A percentile compares a stretch with the other conserved stretches of the same genome.
These are phyloP conservation scores for Didymella lethalis DNA, from an alignment of 2,329 filamentous ascomycete genomes.

Conservation along the genomic window DNA sequence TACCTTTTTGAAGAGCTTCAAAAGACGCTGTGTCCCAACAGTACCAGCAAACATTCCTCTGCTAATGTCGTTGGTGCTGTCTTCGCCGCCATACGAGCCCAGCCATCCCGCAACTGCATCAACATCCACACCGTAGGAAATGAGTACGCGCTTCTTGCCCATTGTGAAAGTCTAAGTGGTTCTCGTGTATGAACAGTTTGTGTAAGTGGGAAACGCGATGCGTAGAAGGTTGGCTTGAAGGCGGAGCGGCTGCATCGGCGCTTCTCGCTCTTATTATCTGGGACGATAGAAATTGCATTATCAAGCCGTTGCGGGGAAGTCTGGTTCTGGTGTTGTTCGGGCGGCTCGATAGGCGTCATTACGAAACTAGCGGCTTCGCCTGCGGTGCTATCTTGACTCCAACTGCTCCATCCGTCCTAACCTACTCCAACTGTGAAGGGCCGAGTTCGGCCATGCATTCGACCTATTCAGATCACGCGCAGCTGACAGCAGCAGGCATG, in stretches of 20 bases:
- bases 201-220: not conserved
- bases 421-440: conserved; percentile 8
- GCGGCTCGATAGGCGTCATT: conserved; percentile 16
- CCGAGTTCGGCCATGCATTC: conserved; percentile 2
- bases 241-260: not conserved
- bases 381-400: conserved; percentile 6
- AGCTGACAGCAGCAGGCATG: not conserved
- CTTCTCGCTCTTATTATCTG: conserved; percentile 12
- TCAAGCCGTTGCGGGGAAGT: conserved; percentile 25
- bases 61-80: conserved; percentile 75
- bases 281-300: conserved; percentile 1
- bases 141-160: conserved; percentile 62
- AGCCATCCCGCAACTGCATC: conserved; percentile 74
- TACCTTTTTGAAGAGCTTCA: conserved; percentile 72
- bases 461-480: not conserved
- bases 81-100: conserved; percentile 76
- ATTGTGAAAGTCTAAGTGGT: conserved; percentile 31
- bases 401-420: not conserved
- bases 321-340: conserved; percentile 13
- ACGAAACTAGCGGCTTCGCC: conserved; percentile 3
- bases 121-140: conserved; percentile 75
- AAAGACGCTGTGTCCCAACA: conserved; percentile 69
- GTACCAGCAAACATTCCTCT: conserved; percentile 74
- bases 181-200: not conserved
- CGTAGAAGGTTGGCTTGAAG: not conserved